Percentiles rank a stretch among this genome's conserved stretches.
Conservation (phyloP, 495 filamentous ascomycete genomes). For the Schizothecium vesticola region DNA sequence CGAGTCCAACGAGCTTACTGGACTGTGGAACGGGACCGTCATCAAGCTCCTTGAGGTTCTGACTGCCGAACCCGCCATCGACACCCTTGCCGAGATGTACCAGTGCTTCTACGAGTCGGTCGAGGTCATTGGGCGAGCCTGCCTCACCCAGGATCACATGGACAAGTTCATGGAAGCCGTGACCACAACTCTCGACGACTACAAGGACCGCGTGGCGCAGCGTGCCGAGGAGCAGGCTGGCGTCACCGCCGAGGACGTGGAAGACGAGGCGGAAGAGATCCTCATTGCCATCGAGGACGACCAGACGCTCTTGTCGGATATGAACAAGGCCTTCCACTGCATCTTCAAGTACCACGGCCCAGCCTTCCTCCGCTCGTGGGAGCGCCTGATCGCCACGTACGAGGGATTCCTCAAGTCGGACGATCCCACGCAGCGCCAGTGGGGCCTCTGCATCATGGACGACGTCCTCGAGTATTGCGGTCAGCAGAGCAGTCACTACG, state of each 20-base stretch:
- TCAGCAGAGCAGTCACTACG: conserved; percentile 73
- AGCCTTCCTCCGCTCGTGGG: conserved; percentile 80
- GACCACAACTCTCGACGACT: conserved; percentile 80
- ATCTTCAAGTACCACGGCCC: conserved; percentile 94
- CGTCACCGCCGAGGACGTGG: conserved; percentile 64
- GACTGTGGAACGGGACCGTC: conserved; percentile 80
- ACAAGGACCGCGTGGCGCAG: conserved; percentile 73
- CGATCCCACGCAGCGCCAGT: conserved; percentile 92
- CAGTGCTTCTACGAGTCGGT: conserved; percentile 99
- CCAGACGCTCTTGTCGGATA: conserved; percentile 92
- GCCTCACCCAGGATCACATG: conserved; percentile 73
- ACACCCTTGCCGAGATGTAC: conserved; percentile 98
- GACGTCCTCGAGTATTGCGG: conserved; percentile 98
- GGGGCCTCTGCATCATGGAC: conserved; percentile 97
- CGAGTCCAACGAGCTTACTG: conserved; percentile 63
- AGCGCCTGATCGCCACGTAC: conserved; percentile 77
- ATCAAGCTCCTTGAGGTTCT: conserved; percentile 91
- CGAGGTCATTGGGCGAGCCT: conserved; percentile 83
- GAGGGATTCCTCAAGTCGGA: conserved; percentile 73
- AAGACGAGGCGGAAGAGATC: conserved; percentile 75
- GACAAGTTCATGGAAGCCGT: conserved; percentile 77
- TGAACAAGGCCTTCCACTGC: conserved; percentile 99
- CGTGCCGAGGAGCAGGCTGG: conserved; percentile 68
- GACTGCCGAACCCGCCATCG: conserved; percentile 89
- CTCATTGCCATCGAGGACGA: conserved; percentile 95